These are phyloP conservation scores for Aaosphaeria pasadenensis DNA, from an alignment of 2,329 filamentous ascomycete species.

Conservation along the genomic window DNA sequence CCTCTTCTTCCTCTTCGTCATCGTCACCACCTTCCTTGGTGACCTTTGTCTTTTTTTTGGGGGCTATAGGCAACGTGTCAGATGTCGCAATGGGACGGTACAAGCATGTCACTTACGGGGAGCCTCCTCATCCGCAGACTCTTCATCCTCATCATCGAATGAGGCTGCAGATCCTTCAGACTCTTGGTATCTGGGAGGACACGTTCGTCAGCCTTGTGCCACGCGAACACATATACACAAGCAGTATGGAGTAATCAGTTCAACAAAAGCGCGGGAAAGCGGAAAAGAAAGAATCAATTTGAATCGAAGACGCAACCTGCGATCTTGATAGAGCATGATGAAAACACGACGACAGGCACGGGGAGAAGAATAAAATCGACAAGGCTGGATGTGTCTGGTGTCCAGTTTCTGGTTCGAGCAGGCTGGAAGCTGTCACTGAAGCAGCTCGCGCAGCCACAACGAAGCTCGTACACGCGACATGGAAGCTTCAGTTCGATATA, in stretches of 20 bases:
- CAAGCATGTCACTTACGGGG: constrained; percentile 27
- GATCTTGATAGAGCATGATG: neutral
- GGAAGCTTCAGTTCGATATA: constrained; percentile 9
- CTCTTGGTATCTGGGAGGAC: constrained; percentile 30
- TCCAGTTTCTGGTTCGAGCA: too few species aligned
- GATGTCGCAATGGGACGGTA: constrained; percentile 1
- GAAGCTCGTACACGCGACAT: constrained; percentile 8
- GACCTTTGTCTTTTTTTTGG: constrained; percentile 33
- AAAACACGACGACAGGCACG: neutral
- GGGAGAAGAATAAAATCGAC: too few species aligned
- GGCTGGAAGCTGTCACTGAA: neutral
- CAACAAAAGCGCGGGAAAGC: neutral
- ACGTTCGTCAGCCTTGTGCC: constrained; percentile 16
- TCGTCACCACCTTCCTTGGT: constrained; percentile 26
- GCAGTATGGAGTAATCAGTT: neutral
- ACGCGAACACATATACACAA: neutral
- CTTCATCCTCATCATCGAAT: constrained; percentile 32
- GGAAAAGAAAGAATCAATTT: neutral
- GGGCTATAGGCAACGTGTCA: constrained; percentile 14
- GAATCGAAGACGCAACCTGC: neutral
- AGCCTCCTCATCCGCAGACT: constrained; percentile 26
- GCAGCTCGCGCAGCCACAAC: constrained; percentile 11
- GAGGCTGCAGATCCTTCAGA: constrained; percentile 31
- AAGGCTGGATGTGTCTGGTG: too few species aligned
- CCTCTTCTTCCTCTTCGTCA: constrained; percentile 26